phyloP scores from a whole-genome alignment of 129 eudicot species.

The Apium graveolens region DNA sequence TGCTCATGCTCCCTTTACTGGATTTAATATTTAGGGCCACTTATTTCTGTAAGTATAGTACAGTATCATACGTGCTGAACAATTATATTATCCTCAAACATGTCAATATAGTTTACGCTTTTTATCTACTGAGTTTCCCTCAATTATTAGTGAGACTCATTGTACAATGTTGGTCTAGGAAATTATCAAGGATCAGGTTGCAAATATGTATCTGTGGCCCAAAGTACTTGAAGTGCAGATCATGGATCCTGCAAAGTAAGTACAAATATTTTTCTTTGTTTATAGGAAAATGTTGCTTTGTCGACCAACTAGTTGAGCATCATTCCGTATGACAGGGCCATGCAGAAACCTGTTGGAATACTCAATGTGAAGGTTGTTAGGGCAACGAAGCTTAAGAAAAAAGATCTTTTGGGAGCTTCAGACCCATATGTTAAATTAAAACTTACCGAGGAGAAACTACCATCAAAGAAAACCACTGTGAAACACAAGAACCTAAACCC shows the following conservation, averaged over 20 bases:
- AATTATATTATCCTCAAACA: neutral
- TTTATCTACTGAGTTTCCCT: neutral
- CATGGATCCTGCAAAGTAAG: constrained; percentile 91
- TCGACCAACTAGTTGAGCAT: neutral
- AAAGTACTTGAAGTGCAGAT: constrained; percentile 79
- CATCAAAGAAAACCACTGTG: constrained; percentile 86
- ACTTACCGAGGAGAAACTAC: constrained; percentile 63
- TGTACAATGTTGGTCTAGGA: constrained; percentile 37
- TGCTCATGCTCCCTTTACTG: neutral
- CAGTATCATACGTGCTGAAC: neutral
- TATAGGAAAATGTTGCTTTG: neutral
- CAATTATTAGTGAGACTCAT: neutral
- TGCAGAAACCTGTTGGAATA: constrained; percentile 76
- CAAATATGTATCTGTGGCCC: constrained; percentile 91
- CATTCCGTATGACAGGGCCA: constrained; percentile 48
- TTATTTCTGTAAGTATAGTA: neutral
- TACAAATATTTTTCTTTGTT: neutral
- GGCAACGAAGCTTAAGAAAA: constrained; percentile 86
- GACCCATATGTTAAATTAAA: constrained; percentile 80
- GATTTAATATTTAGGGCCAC: neutral
- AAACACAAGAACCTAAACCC: constrained; percentile 88
- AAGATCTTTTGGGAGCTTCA: constrained; percentile 85
- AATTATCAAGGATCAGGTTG: constrained; percentile 83
- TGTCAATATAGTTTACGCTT: neutral
- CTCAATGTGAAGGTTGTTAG: constrained; percentile 64